Conservation (phyloP, 169 alveolate species). For the Cryptosporidium canis region DNA sequence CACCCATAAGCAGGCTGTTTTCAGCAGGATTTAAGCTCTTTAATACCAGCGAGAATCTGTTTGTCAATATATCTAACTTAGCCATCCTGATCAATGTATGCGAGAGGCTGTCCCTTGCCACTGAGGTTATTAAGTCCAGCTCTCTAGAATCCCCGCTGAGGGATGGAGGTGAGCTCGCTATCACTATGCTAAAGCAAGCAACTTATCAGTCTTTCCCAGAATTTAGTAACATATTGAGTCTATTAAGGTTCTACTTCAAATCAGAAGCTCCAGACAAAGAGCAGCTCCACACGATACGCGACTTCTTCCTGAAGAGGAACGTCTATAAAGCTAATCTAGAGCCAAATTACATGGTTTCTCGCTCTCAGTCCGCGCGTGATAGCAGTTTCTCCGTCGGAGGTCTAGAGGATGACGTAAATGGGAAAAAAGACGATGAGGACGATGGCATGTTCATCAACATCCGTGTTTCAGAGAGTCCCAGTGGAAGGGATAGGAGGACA, state of each 20-base stretch:
- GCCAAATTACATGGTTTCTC: too few relatives aligned
- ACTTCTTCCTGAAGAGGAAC: neutral
- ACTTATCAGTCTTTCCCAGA: constrained; percentile 34
- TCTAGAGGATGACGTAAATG: neutral
- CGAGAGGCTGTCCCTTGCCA: neutral
- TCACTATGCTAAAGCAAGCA: constrained; percentile 1
- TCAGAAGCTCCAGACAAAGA: neutral
- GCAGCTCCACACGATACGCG: neutral
- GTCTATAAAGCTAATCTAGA: neutral
- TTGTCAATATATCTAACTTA: constrained; percentile 15
- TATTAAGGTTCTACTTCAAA: constrained; percentile 2
- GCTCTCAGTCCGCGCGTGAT: neutral
- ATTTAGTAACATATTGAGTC: neutral
- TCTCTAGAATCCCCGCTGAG: neutral
- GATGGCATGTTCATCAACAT: constrained; percentile 10
- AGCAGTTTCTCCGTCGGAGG: neutral
- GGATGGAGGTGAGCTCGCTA: neutral
- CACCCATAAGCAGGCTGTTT: neutral
- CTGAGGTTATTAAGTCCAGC: neutral
- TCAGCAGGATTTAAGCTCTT: neutral
- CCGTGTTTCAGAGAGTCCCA: neutral
- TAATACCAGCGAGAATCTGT: neutral
- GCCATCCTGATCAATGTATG: neutral
- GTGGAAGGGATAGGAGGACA: neutral
- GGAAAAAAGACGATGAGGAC: neutral